phyloP scores from a whole-genome alignment of 495 filamentous ascomycete genomes.

The Neurospora terricola region DNA sequence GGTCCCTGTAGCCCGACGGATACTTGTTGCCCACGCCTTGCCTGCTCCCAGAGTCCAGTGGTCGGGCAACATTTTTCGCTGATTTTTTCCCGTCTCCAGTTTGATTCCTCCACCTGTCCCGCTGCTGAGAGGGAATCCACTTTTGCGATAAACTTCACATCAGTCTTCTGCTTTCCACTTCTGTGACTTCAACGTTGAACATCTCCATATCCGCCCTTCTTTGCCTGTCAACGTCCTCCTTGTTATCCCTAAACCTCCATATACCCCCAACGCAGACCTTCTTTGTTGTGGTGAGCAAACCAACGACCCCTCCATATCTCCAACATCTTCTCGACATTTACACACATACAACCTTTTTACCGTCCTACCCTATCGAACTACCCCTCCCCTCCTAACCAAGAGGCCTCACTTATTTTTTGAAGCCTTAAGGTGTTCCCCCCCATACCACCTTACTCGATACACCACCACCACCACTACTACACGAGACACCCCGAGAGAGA shows the following conservation, averaged over 20 bases:
- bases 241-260: not conserved
- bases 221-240: not conserved
- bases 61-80: conserved; percentile 13
- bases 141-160: conserved; percentile 4
- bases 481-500: not conserved
- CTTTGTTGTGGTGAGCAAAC: not conserved
- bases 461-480: not conserved
- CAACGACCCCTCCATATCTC: not conserved
- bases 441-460: not conserved
- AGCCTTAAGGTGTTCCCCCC: not conserved
- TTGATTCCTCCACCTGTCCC: not conserved
- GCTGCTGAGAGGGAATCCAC: conserved; percentile 1
- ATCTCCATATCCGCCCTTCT: not conserved
- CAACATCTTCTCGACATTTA: not conserved
- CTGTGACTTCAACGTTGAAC: not conserved
- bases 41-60: not conserved
- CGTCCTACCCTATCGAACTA: not conserved
- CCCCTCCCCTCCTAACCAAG: conserved; percentile 1
- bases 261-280: not conserved
- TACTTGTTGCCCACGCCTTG: not conserved
- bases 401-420: not conserved
- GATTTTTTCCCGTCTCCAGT: conserved; percentile 8
- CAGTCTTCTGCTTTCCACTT: not conserved
- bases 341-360: not conserved
- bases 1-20: not conserved